Evolutionary conservation across 208 protist genomes (phyloP), one percentile per base, ranked within the genome.

Genomic region (Phytomonas sp.): DNA sequence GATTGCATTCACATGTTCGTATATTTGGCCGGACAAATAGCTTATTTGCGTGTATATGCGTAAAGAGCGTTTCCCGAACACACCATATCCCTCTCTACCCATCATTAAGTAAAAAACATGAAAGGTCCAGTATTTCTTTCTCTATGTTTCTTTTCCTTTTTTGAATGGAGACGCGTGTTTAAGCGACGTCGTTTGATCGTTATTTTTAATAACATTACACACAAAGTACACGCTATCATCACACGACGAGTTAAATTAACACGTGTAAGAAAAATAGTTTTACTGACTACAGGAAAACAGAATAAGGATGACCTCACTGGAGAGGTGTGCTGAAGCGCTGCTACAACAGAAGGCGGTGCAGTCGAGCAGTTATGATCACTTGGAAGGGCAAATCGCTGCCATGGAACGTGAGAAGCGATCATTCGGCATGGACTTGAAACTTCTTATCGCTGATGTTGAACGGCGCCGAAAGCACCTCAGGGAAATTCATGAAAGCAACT

Each of bases 311-410:
- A 78, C 84, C 0, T 84, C 85, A 28, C 71, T 94, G 31, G 71
- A 89, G 26, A 75, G 67, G 67, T 92, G 87, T 72, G 82, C 89
- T 0, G 86, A 95, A 67, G 78, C 76, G 20, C 70, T 95, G 62
- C 74, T 95, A 28, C 85, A 87, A 64, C 89, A 95, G 68, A 87
- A 88, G 69, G 83, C 82, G 1, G 72, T 93, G 36, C 81, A 91
- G 73, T 68, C 73, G 20, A 92, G 78, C 28, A 77, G 84, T 36
- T 82, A 89, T 62, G 89, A 91, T 70, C 77, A 75, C 3, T 66
- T 89, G 29, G 84, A 90, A 67, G 76, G 76, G 37, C 84, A 87
- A 62, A 67, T 95, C 40, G 71, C 77, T 33, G 78, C 89, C 20
- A 75, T 88, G 51, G 80, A 95, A 74, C 78, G 77, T 6, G 65